Percentiles rank a stretch among this genome's conserved stretches.
Evolutionary conservation across 176 grass and related monocot genomes (phyloP).

Genomic region (Ensete glaucum): DNA sequence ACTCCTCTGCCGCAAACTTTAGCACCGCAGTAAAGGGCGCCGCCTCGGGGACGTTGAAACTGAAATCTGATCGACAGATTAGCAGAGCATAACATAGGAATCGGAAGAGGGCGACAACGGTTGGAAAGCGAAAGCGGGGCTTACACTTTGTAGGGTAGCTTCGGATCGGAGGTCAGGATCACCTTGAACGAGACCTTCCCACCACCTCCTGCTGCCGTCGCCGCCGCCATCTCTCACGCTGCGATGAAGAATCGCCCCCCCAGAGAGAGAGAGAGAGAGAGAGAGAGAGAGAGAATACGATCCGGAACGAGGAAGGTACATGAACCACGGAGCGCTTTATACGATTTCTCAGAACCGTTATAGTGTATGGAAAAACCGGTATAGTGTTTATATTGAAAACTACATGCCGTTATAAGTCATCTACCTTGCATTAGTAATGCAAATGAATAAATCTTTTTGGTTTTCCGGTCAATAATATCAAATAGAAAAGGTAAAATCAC

Average conservation of each 20-base stretch:
- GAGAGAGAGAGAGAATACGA: too few relatives aligned
- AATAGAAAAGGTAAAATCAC: too few relatives aligned
- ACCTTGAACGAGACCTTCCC: slow-evolving; percentile 98
- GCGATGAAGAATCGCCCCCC: not conserved
- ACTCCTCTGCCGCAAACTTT: slow-evolving; percentile 95
- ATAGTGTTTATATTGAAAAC: too few relatives aligned
- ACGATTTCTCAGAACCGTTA: too few relatives aligned
- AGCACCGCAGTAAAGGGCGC: slow-evolving; percentile 97
- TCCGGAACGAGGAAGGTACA: too few relatives aligned
- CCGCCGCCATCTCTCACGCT: slow-evolving; percentile 8
- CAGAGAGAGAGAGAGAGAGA: not conserved
- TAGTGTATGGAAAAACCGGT: too few relatives aligned
- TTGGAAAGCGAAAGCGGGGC: not conserved
- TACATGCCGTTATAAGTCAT: too few relatives aligned
- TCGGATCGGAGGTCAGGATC: slow-evolving; percentile 97
- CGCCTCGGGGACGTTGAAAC: slow-evolving; percentile 93
- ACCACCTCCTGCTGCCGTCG: slow-evolving; percentile 15
- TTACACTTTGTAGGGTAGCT: slow-evolving; percentile 99
- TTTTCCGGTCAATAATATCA: too few relatives aligned
- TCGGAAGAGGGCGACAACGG: slow-evolving; percentile 7
- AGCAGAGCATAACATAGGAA: not conserved
- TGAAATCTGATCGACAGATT: slow-evolving; percentile 32
- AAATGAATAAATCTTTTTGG: too few relatives aligned
- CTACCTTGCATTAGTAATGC: too few relatives aligned
- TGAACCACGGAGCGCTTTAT: too few relatives aligned